Evolutionary conservation across 495 filamentous ascomycete species (phyloP), one percentile per base, ranked within the genome.

Genomic region (Xylaria longipes): DNA sequence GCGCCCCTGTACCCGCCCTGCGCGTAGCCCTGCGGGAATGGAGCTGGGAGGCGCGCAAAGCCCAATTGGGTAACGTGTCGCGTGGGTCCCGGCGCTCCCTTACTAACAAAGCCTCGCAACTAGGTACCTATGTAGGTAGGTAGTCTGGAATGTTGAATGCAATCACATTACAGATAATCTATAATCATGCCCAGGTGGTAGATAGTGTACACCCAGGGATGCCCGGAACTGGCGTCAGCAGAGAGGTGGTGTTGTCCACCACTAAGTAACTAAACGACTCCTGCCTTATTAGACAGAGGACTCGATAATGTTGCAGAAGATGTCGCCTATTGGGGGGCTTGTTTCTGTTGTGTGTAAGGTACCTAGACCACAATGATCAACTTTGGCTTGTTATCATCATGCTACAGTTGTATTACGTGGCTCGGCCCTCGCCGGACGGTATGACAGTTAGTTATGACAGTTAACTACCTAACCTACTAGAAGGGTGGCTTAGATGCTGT

Each of bases 1-100:
- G 56, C 56, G 56, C 56, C 56, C 54, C 56, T 29, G 56, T 29
- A 60, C 56, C 56, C 56, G 56, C 56, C 56, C 56, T 37, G 31
- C 37, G 31, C 31, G 14, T 35, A 58, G 35, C 54, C 54, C 29
- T 54, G 54, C 29, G 14, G 22, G 48, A 7, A 52, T 52, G 7
- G 22, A 52, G 48, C 48, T 25, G 25, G 50, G 50, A 58, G 17
- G n/a, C 17, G 29, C 29, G 15, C 54, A 20, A 3, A 22, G 57
- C 57, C 57, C 57, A 60, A 60, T 29, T 29, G 14, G 57, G 57
- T 1, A 60, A 60, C 31, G 57, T 60, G 57, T 60, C 57, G 57
- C 57, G 57, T 60, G 57, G 57, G 57, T 20, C 33, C 57, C 11
- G 31, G 15, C 22, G 50, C 50, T 15, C 20, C 45, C 17, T n/a